Conservation (phyloP, 805 yeast genomes). For the Saccharomycopsis fodiens region DNA sequence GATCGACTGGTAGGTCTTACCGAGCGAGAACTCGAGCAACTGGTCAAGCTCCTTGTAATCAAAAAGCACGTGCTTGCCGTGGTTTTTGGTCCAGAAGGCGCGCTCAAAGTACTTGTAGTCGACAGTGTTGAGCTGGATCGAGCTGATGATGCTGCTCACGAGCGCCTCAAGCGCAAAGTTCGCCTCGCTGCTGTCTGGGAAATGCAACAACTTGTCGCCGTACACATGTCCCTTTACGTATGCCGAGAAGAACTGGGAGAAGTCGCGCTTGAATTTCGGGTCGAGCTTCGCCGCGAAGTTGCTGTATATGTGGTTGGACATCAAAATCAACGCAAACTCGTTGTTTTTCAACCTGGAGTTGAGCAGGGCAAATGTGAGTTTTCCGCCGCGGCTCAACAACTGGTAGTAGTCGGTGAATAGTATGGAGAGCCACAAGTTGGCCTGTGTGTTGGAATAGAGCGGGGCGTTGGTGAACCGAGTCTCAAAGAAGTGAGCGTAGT, state of each 20-base stretch:
- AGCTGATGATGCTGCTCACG: not conserved
- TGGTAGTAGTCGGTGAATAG: slow-evolving; percentile 8
- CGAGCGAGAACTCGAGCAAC: slow-evolving; percentile 9
- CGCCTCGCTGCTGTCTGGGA: slow-evolving; percentile 9
- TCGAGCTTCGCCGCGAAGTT: slow-evolving; percentile 3
- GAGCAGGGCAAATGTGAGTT: slow-evolving; percentile 1
- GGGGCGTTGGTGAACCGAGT: slow-evolving; percentile 8
- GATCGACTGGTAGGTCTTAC: slow-evolving; percentile 18
- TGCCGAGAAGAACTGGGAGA: slow-evolving; percentile 3
- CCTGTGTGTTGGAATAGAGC: slow-evolving; percentile 12
- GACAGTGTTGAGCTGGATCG: not conserved
- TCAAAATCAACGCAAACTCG: slow-evolving; percentile 5
- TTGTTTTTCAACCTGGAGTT: slow-evolving; percentile 2
- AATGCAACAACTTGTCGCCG: slow-evolving; percentile 4
- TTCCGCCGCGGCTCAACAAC: not conserved
- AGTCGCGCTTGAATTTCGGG: not conserved
- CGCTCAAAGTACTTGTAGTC: slow-evolving; percentile 1
- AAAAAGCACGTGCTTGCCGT: slow-evolving; percentile 1
- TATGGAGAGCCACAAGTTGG: slow-evolving; percentile 14
- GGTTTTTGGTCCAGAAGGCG: not conserved
- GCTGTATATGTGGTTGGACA: slow-evolving; percentile 7
- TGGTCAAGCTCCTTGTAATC: slow-evolving; percentile 3
- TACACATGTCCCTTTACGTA: not conserved
- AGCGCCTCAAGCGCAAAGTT: slow-evolving; percentile 10
- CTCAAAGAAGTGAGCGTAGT: slow-evolving; percentile 1